phyloP scores from a whole-genome alignment of 805 yeast species.

The Yarrowia divulgata region DNA sequence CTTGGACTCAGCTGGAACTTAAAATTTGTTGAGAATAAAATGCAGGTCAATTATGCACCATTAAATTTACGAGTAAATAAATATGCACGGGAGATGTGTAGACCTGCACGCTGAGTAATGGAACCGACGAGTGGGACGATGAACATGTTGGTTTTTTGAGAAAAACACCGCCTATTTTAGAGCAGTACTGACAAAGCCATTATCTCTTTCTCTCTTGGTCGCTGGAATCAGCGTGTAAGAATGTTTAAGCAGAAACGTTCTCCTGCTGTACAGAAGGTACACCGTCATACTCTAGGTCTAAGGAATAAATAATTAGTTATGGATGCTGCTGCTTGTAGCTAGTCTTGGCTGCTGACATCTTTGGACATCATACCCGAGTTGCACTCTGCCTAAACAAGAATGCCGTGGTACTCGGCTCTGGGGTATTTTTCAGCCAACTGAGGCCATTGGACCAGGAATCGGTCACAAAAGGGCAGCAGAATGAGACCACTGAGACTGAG shows the following conservation, averaged over 20 bases:
- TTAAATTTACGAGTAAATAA: conserved; percentile 7
- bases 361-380: not conserved
- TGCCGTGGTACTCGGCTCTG: conserved; percentile 77
- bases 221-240: no score
- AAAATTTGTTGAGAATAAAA: not conserved
- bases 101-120: not conserved
- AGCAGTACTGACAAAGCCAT: no score
- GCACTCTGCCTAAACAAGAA: conserved; percentile 59
- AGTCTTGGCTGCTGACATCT: no score
- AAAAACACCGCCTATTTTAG: no score
- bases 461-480: conserved; percentile 71
- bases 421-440: conserved; percentile 59
- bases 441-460: conserved; percentile 92
- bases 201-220: no score
- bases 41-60: conserved; percentile 3
- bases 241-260: no score
- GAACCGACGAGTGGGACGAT: not conserved
- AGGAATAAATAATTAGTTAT: conserved; percentile 4
- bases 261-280: no score
- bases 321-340: not conserved
- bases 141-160: no score
- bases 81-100: not conserved
- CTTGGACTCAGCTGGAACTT: not conserved
- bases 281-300: no score
- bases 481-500: conserved; percentile 81